phyloP scores from a whole-genome alignment of 2,329 filamentous ascomycete species.

The Gremmenia infestans region DNA sequence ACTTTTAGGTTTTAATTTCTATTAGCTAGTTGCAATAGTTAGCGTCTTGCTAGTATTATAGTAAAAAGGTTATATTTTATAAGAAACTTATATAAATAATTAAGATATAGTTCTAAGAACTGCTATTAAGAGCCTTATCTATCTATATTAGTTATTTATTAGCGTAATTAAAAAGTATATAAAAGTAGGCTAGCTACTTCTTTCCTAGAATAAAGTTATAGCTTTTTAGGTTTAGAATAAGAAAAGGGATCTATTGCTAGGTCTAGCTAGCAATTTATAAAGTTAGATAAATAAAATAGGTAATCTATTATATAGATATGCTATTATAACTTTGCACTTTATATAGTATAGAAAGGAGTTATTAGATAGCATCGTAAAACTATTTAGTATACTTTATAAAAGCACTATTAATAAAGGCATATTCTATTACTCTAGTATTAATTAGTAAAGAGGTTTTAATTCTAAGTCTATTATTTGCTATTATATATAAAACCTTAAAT shows the following conservation, averaged over 20 bases:
- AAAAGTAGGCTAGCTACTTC: not conserved
- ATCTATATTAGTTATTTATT: not conserved
- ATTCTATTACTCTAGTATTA: not conserved
- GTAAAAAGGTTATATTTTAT: too few species aligned
- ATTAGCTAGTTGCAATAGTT: too few species aligned
- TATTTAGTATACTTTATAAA: not conserved
- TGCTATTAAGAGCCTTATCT: not conserved
- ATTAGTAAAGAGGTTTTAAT: not conserved
- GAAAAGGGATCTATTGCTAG: not conserved
- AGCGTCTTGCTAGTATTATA: too few species aligned
- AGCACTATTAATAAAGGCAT: not conserved
- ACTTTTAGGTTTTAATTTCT: too few species aligned
- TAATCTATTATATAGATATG: not conserved
- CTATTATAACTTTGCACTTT: not conserved
- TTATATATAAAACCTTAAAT: not conserved
- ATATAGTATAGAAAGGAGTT: not conserved
- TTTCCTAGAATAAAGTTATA: not conserved
- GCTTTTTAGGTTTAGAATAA: not conserved
- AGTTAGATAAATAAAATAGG: not conserved
- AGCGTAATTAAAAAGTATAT: not conserved
- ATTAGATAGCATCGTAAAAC: not conserved
- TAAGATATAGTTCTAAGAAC: too few species aligned
- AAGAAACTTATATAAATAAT: too few species aligned
- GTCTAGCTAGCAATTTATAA: not conserved
- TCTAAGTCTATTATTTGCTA: not conserved